Percentiles rank a stretch among this genome's conserved stretches.
These are phyloP conservation scores for Chalara sp. DNA, from an alignment of 2,329 filamentous ascomycete genomes.

Conservation along the genomic window DNA sequence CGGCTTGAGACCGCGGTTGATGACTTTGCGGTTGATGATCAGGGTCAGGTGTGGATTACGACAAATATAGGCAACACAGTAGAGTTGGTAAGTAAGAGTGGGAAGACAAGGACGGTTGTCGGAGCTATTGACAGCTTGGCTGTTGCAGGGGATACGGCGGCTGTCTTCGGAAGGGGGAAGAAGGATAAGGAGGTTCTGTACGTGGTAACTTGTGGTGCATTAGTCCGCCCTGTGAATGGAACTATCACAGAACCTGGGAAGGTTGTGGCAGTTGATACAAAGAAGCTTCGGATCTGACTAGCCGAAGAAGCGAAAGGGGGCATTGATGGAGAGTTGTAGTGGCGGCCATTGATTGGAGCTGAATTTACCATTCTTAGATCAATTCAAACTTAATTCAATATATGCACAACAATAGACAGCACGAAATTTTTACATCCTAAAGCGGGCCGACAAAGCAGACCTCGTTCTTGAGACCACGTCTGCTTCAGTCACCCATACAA, in stretches of 20 bases:
- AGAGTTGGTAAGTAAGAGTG: slow-evolving; percentile 5
- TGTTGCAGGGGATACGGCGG: slow-evolving; percentile 14
- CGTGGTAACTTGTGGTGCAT: slow-evolving; percentile 12
- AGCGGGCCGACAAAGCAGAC: no score
- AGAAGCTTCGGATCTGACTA: not conserved
- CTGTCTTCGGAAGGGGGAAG: slow-evolving; percentile 12
- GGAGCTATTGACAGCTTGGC: slow-evolving; percentile 7
- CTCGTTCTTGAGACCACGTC: no score
- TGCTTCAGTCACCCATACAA: slow-evolving; percentile 1
- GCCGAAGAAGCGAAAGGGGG: no score
- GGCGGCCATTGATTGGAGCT: no score
- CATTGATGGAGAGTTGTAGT: no score
- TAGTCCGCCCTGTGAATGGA: slow-evolving; percentile 12
- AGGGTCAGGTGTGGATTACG: slow-evolving; percentile 12
- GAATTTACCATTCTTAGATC: no score
- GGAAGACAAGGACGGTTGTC: slow-evolving; percentile 2
- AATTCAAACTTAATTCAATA: no score
- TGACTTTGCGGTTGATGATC: slow-evolving; percentile 9
- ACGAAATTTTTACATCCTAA: no score
- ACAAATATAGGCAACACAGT: slow-evolving; percentile 9
- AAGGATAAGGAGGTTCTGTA: slow-evolving; percentile 12
- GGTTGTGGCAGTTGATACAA: slow-evolving; percentile 12
- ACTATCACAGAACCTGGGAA: slow-evolving; percentile 14
- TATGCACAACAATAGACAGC: no score
- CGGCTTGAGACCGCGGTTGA: not conserved